A percentile compares a stretch with the other conserved stretches of the same genome.
phyloP scores from a whole-genome alignment of 352 stramenopile species.

The Phytophthora palmivora region DNA sequence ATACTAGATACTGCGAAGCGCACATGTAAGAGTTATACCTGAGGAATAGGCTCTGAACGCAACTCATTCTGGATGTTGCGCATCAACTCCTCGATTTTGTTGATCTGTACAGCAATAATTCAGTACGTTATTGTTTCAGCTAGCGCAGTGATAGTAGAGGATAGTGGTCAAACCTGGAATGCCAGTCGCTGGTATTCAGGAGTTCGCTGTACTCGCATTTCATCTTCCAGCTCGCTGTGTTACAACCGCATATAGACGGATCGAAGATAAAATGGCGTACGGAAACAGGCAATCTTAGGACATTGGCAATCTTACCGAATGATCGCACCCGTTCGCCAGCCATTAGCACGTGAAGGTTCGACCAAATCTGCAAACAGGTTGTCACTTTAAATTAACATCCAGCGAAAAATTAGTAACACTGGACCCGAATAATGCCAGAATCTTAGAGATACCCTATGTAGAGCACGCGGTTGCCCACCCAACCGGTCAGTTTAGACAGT shows the following conservation, averaged over 20 bases:
- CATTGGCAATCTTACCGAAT: slow-evolving; percentile 62
- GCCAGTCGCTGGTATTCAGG: slow-evolving; percentile 70
- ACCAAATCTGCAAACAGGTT: slow-evolving; percentile 95
- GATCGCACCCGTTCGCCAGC: slow-evolving; percentile 94
- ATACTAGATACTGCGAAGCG: not conserved
- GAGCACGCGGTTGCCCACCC: slow-evolving; percentile 84
- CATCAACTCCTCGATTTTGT: slow-evolving; percentile 69
- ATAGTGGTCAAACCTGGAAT: slow-evolving; percentile 44
- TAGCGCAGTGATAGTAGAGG: not conserved
- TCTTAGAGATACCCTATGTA: slow-evolving; percentile 89
- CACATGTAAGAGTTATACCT: too few species aligned
- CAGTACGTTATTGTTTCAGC: too few species aligned
- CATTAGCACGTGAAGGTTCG: slow-evolving; percentile 92
- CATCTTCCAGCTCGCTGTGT: slow-evolving; percentile 84
- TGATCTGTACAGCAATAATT: slow-evolving; percentile 42
- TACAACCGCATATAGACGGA: too few species aligned
- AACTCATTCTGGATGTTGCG: slow-evolving; percentile 68
- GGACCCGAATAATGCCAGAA: not conserved
- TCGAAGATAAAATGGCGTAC: too few species aligned
- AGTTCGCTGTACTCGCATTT: slow-evolving; percentile 73
- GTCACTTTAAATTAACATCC: slow-evolving; percentile 54
- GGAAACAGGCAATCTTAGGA: too few species aligned
- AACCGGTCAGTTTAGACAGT: slow-evolving; percentile 65
- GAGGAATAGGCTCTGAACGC: slow-evolving; percentile 43
- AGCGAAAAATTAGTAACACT: not conserved